These are phyloP conservation scores for Aspergillus awamori DNA, from an alignment of 2,329 filamentous ascomycete species.

Conservation along the genomic window DNA sequence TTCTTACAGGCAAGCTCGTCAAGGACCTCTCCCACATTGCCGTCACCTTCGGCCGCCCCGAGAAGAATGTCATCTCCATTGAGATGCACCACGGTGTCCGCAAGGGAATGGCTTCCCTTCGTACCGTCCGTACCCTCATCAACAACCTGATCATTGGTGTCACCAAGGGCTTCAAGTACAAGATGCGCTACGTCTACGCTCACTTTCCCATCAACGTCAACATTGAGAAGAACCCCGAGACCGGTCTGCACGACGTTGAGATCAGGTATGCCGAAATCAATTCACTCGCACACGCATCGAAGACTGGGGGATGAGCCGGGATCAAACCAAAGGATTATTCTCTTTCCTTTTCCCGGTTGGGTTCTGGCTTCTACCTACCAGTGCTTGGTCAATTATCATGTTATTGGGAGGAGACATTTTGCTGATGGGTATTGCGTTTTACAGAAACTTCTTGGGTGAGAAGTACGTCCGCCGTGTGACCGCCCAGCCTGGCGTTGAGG, in stretches of 20 bases:
- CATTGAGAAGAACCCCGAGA: conserved; percentile 93
- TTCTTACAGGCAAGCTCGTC: conserved; percentile 75
- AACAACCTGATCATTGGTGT: conserved; percentile 98
- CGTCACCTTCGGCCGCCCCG: conserved; percentile 89
- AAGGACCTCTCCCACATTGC: conserved; percentile 97
- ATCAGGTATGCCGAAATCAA: conserved; percentile 73
- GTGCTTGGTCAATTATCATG: neutral
- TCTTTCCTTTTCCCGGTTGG: neutral
- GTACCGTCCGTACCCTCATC: conserved; percentile 96
- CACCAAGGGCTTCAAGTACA: conserved; percentile 99
- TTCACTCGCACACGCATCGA: neutral
- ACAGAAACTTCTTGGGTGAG: conserved; percentile 96
- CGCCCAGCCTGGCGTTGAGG: conserved; percentile 88
- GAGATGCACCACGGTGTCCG: conserved; percentile 98
- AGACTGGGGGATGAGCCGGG: neutral
- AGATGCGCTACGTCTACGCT: conserved; percentile 99
- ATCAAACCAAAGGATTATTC: neutral
- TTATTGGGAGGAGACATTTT: conserved; percentile 3
- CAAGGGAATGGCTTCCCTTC: conserved; percentile 97
- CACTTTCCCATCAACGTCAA: conserved; percentile 99
- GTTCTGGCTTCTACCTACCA: neutral
- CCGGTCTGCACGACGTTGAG: conserved; percentile 86
- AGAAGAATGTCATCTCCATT: conserved; percentile 87
- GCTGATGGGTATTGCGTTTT: conserved; percentile 36
- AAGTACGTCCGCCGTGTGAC: conserved; percentile 94